A percentile compares a stretch with the other conserved stretches of the same genome.
phyloP scores from a whole-genome alignment of 352 stramenopile genomes.

The Albugo candida region DNA sequence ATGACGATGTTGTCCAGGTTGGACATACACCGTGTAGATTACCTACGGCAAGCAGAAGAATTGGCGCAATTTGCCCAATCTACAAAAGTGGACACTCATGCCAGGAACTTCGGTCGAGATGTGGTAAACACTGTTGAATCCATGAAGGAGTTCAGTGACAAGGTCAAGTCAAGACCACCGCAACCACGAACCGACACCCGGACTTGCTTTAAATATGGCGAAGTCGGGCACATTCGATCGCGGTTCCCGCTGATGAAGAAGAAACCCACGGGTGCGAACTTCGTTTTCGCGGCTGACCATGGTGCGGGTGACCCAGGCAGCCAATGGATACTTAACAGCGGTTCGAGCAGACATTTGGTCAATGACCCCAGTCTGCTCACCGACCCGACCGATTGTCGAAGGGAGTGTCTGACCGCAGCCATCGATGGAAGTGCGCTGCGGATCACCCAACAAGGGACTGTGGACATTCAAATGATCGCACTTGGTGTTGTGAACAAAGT shows the following conservation, averaged over 20 bases:
- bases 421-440: not conserved
- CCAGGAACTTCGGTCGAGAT: no score
- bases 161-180: no score
- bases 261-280: no score
- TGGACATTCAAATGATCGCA: not conserved
- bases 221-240: no score
- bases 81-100: not conserved
- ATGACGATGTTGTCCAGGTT: not conserved
- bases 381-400: not conserved
- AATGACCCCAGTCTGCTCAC: not conserved
- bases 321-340: not conserved
- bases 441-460: not conserved
- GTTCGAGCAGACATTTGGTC: not conserved
- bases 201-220: no score
- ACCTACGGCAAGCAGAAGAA: slow-evolving; percentile 5
- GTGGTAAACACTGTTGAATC: no score
- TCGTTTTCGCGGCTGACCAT: no score
- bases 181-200: no score
- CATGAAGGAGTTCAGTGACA: no score
- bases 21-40: not conserved
- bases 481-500: not conserved
- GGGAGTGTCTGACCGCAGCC: not conserved
- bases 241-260: no score
- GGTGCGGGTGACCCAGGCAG: no score
- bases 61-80: slow-evolving; percentile 1